Evolutionary conservation across 73 alveolate genomes (phyloP).

Genomic region (Paramecium tetraurelia): DNA sequence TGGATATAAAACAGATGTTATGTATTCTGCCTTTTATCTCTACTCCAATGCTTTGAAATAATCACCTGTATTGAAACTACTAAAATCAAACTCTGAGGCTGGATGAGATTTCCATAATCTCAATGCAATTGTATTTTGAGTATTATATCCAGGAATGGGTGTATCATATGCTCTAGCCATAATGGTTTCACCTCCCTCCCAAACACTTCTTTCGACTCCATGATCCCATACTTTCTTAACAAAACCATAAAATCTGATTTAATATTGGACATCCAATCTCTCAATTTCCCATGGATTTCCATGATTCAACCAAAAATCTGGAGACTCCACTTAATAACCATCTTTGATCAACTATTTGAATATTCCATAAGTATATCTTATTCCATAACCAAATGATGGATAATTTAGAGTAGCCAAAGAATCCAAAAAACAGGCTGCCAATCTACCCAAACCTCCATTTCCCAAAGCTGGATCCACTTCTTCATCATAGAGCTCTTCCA

Average conservation of each 20-base stretch:
- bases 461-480: conserved; percentile 99
- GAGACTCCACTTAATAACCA: conserved; percentile 96
- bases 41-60: conserved; percentile 82
- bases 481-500: conserved; percentile 94
- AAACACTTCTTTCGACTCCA: conserved; percentile 77
- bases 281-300: conserved; percentile 99
- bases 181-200: conserved; percentile 99
- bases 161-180: conserved; percentile 98
- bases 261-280: conserved; percentile 92
- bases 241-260: conserved; percentile 94
- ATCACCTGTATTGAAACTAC: conserved; percentile 86
- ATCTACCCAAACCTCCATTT: conserved; percentile 99
- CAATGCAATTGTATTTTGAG: conserved; percentile 95
- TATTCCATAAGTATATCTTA: conserved; percentile 99
- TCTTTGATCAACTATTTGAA: conserved; percentile 96
- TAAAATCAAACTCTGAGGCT: conserved; percentile 88
- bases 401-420: conserved; percentile 96
- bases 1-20: conserved; percentile 68
- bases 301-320: conserved; percentile 97
- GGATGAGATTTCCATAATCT: conserved; percentile 96
- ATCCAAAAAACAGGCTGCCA: conserved; percentile 99
- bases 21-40: conserved; percentile 64
- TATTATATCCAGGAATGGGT: conserved; percentile 98
- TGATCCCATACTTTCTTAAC: conserved; percentile 73
- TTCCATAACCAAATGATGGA: conserved; percentile 99